Conservation (phyloP, 1,284 basidiomycete genomes). For the Tilletia caries region DNA sequence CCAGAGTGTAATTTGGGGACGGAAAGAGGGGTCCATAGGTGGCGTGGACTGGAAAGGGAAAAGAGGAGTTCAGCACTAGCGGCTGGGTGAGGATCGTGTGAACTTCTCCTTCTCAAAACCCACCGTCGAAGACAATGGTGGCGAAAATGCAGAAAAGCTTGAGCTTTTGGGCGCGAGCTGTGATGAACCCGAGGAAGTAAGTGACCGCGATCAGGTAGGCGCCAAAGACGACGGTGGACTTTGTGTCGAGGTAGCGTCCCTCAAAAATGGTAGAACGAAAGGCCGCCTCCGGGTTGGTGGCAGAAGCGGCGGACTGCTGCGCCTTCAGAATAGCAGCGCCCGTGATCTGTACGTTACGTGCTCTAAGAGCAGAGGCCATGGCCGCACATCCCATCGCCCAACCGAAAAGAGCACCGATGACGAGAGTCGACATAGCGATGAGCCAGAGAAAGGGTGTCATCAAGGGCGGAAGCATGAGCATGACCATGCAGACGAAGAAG, state of each 20-base stretch:
- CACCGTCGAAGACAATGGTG: conserved; percentile 38
- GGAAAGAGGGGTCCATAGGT: conserved; percentile 65
- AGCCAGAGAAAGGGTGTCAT: conserved; percentile 46
- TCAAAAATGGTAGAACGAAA: conserved; percentile 60
- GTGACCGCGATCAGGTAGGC: conserved; percentile 68
- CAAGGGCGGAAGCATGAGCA: conserved; percentile 46
- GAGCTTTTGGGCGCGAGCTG: conserved; percentile 66
- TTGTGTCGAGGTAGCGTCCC: conserved; percentile 67
- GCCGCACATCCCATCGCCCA: conserved; percentile 73
- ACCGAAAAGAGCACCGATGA: conserved; percentile 65
- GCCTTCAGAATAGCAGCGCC: conserved; percentile 59
- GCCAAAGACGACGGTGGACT: conserved; percentile 63
- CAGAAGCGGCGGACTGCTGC: conserved; percentile 38
- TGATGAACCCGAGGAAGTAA: conserved; percentile 63
- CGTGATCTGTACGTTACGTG: conserved; percentile 61
- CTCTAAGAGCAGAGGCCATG: conserved; percentile 67
- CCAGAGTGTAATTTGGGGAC: conserved; percentile 64
- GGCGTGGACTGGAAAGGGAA: neutral
- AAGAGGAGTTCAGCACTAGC: neutral
- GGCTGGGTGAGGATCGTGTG: neutral
- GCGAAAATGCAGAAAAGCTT: conserved; percentile 59
- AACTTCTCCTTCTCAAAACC: too few species aligned
- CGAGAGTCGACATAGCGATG: conserved; percentile 59
- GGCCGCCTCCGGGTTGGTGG: conserved; percentile 45
- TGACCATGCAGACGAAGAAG: conserved; percentile 44